phyloP scores from a whole-genome alignment of 768 basidiomycete species.

The Lanmaoa pseudosensibilis region DNA sequence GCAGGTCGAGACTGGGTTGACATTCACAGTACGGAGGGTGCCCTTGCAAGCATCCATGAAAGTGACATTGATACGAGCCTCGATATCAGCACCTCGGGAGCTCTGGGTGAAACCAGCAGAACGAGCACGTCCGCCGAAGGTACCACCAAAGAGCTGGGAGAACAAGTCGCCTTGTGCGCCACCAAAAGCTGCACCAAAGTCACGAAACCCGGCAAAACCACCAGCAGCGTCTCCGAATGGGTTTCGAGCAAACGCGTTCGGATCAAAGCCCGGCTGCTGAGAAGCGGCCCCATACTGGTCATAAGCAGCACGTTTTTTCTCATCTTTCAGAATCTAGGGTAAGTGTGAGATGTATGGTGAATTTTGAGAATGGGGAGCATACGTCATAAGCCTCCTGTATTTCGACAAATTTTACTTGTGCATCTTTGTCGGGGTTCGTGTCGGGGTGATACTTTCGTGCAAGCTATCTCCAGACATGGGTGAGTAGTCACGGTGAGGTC shows the following conservation, averaged over 20 bases:
- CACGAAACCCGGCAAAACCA: conserved; percentile 73
- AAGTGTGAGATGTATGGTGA: conserved; percentile 19
- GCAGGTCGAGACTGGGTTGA: conserved; percentile 84
- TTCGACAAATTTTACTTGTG: conserved; percentile 92
- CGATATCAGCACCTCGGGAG: conserved; percentile 76
- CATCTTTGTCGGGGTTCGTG: conserved; percentile 88
- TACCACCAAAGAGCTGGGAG: conserved; percentile 77
- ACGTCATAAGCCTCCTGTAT: conserved; percentile 98
- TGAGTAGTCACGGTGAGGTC: conserved; percentile 13
- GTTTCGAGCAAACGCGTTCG: conserved; percentile 70
- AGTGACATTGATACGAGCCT: conserved; percentile 67
- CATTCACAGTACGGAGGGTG: conserved; percentile 66
- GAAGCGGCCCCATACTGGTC: conserved; percentile 93
- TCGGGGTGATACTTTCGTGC: conserved; percentile 99
- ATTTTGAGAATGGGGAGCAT: conserved; percentile 30
- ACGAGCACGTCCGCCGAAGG: conserved; percentile 51
- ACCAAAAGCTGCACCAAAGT: conserved; percentile 63
- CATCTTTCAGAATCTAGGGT: conserved; percentile 84
- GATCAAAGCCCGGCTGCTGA: conserved; percentile 92
- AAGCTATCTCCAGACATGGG: conserved; percentile 54
- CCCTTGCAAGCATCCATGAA: conserved; percentile 98
- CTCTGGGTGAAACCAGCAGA: conserved; percentile 44
- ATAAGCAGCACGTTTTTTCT: conserved; percentile 86
- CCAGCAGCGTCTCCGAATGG: conserved; percentile 50
- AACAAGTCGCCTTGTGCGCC: conserved; percentile 68